Base-by-base conservation (phyloP, 192 early-diverging fungal genomes). In the Coemansia sp. region DNA sequence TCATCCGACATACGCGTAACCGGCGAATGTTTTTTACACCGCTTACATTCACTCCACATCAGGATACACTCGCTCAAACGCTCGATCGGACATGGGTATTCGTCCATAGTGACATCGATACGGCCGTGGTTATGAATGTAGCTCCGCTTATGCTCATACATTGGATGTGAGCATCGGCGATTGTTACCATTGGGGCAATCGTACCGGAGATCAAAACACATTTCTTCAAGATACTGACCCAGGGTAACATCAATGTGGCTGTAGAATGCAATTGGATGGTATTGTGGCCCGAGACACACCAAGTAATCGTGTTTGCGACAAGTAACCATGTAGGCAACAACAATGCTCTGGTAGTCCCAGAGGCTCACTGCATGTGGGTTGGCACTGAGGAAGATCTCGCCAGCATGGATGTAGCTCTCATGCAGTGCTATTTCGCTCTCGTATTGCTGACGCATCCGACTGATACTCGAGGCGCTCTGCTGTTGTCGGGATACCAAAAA, bases 41-140 rank as follows among this genome's bases (percentile, higher is more conserved):
- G 55, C 43, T 78, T 81, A 68, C 96, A 99, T 45, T 76, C 73
- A 53, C 82, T 85, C 93, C 92, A 99, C 90, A 95, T 94, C 27
- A 93, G 61, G 24, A 97, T 87, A 35, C 72, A 74, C 32, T 91
- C 81, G 45, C 82, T 82, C 80, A 87, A 75, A 6, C 83, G 86
- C 39, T 60, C 77, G n/a, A 81, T 50, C 23, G 80, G 87, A 42
- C 72, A 77, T 0, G 64, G 62, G 13, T 80, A 55, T 47, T 87
- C 85, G 25, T 89, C 83, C 8, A 82, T 77, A 5, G 72, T 81
- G 0, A 97, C 89, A 42, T 79, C 88, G 11, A 97, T 72, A 19
- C 85, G 67, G 9, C 87, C 87, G 58, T 82, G 62, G 19, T 87
- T 86, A 60, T 99, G 93, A 25, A 88, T 83, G 80, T 93, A 99